Conservation (phyloP, 345 rosid genomes). For the Euphorbia peplus region DNA sequence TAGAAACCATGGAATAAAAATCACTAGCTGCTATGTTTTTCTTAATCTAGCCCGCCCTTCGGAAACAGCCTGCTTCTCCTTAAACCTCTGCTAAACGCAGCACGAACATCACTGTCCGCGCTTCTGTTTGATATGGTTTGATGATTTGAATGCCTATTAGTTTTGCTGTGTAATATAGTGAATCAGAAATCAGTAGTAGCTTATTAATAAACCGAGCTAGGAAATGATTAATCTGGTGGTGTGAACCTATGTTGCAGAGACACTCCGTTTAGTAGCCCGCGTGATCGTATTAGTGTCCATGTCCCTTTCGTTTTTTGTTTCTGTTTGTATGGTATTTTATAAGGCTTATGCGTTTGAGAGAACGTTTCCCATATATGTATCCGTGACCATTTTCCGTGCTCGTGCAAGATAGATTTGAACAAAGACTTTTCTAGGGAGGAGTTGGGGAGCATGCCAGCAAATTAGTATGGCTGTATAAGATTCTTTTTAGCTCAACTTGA, state of each 20-base stretch:
- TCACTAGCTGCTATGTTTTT: slow-evolving; percentile 49
- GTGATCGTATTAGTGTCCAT: too few species aligned
- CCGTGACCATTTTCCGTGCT: too few species aligned
- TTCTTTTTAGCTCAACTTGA: slow-evolving; percentile 25
- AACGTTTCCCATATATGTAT: too few species aligned
- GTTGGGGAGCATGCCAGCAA: slow-evolving; percentile 47
- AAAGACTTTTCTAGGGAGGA: slow-evolving; percentile 3
- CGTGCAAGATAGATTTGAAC: background rate
- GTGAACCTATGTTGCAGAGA: too few species aligned
- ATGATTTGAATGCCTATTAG: slow-evolving; percentile 5
- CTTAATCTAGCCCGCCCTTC: slow-evolving; percentile 59
- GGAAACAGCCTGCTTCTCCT: slow-evolving; percentile 32
- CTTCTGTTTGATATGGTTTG: too few species aligned
- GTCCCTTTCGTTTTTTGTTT: too few species aligned
- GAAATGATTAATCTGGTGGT: background rate
- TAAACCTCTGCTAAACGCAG: slow-evolving; percentile 20
- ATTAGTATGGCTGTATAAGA: slow-evolving; percentile 30
- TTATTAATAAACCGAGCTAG: slow-evolving; percentile 10
- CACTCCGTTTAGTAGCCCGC: too few species aligned
- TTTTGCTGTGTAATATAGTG: slow-evolving; percentile 20
- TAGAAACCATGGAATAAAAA: slow-evolving; percentile 45
- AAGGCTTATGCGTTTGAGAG: too few species aligned
- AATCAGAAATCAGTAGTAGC: too few species aligned
- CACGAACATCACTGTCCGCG: slow-evolving; percentile 22
- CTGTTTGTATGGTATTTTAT: too few species aligned